phyloP scores from a whole-genome alignment of 306 rosid genomes.

The Begonia loranthoides region DNA sequence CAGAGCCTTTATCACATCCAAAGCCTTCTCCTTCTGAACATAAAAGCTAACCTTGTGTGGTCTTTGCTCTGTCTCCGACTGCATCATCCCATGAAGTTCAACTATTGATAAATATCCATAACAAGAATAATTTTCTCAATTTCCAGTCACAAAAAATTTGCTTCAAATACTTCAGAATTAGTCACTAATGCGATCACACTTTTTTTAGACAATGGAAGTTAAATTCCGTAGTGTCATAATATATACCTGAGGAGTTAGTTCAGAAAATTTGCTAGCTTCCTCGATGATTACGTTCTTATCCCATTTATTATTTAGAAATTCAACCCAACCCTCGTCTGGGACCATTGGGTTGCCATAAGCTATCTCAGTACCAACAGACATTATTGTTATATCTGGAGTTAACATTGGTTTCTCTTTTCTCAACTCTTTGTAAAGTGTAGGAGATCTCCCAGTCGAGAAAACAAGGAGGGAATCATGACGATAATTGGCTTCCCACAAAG shows the following conservation, averaged over 20 bases:
- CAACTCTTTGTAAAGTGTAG: constrained; percentile 29
- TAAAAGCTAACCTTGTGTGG: constrained; percentile 84
- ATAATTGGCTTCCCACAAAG: constrained; percentile 72
- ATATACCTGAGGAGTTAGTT: constrained; percentile 52
- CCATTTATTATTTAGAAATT: constrained; percentile 46
- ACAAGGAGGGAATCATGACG: constrained; percentile 72
- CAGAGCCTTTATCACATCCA: constrained; percentile 27
- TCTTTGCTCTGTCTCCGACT: constrained; percentile 64
- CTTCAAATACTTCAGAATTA: no score
- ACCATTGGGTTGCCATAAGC: constrained; percentile 44
- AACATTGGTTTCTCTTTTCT: constrained; percentile 49
- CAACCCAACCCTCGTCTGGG: constrained; percentile 44
- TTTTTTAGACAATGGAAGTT: not conserved
- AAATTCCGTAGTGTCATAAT: not conserved
- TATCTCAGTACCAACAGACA: constrained; percentile 85
- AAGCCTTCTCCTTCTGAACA: constrained; percentile 47
- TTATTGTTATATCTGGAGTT: constrained; percentile 66
- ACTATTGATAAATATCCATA: not conserved
- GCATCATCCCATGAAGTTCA: constrained; percentile 9
- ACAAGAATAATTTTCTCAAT: no score
- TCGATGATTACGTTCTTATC: constrained; percentile 44
- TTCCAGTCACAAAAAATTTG: no score
- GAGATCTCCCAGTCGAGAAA: constrained; percentile 85
- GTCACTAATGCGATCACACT: no score
- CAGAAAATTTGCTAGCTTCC: constrained; percentile 60